Evolutionary conservation across 495 filamentous ascomycete species (phyloP), one percentile per base, ranked within the genome.

Genomic region (Penicillium lividum): DNA sequence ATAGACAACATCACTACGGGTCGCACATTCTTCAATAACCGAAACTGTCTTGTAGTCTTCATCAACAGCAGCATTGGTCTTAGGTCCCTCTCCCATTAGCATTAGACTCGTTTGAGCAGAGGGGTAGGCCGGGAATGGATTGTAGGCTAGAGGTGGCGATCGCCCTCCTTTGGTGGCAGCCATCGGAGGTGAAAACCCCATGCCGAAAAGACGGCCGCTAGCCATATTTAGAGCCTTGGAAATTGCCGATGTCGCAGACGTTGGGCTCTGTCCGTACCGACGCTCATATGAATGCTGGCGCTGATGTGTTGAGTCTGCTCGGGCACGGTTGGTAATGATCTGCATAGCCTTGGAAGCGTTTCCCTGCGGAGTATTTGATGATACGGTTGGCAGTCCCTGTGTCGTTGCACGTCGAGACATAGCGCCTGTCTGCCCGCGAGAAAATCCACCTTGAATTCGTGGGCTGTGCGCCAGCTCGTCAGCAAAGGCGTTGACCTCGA

Each of bases 401-500:
- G 82, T 82, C 10, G 86, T 86, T 28, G 89, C 84, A 64, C 93
- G 86, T n/a, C 92, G 87, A 48, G 81, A 66, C 53, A 87, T 78
- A 8, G 76, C 70, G 43, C 80, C 80, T 45, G 69, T 56, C 28
- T 75, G 78, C 5, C 68, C 66, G 29, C 76, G 74, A 34, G 67
- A 33, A 33, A 73, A 68, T 0, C 76, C 73, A 8, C 73, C 69
- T 48, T 76, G 77, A 54, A 87, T 82, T 40, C 80, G 78, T 31
- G 87, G 87, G 57, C 89, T 91, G 47, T 91, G 85, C 16, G 90
- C 91, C 61, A 98, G 76, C 70, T 98, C 92, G 68, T 98, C 94
- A 8, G 94, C 94, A 68, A 98, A 91, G 4, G 94, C 93, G 74
- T 98, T 97, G 29, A 98, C 93, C 70, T 97, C 91, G 4, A 98